A percentile compares a stretch with the other conserved stretches of the same genome.
Conservation (phyloP, 176 grass and related monocot species). For the Avena insularis region DNA sequence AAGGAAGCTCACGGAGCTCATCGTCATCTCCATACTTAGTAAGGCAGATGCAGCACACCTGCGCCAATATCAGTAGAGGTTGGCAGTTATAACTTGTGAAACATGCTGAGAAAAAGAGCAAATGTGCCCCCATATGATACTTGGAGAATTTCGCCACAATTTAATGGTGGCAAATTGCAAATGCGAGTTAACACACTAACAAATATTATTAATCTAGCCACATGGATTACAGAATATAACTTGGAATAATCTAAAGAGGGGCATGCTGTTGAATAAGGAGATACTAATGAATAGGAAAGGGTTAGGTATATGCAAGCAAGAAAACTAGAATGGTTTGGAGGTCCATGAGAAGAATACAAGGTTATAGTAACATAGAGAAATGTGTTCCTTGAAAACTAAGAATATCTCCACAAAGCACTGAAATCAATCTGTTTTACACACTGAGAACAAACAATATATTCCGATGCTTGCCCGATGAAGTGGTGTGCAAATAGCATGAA, state of each 20-base stretch:
- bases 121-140: constrained; percentile 10
- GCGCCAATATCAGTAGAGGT: constrained; percentile 36
- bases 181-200: background rate
- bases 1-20: constrained; percentile 87
- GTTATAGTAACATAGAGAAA: constrained; percentile 9
- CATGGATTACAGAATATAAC: constrained; percentile 15
- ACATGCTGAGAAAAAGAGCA: constrained; percentile 13
- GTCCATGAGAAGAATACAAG: constrained; percentile 20
- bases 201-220: background rate
- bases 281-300: background rate
- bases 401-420: constrained; percentile 33
- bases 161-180: background rate
- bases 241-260: constrained; percentile 8
- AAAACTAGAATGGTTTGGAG: constrained; percentile 20
- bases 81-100: constrained; percentile 14
- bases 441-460: constrained; percentile 21
- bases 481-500: constrained; percentile 31
- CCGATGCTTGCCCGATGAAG: constrained; percentile 6
- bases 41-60: constrained; percentile 97
- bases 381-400: constrained; percentile 27
- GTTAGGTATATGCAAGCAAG: constrained; percentile 21
- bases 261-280: constrained; percentile 6
- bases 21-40: constrained; percentile 85
- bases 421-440: background rate
- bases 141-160: background rate